Evolutionary conservation across 2,329 filamentous ascomycete genomes (phyloP).

Genomic region (Cordyceps tenuipes): DNA sequence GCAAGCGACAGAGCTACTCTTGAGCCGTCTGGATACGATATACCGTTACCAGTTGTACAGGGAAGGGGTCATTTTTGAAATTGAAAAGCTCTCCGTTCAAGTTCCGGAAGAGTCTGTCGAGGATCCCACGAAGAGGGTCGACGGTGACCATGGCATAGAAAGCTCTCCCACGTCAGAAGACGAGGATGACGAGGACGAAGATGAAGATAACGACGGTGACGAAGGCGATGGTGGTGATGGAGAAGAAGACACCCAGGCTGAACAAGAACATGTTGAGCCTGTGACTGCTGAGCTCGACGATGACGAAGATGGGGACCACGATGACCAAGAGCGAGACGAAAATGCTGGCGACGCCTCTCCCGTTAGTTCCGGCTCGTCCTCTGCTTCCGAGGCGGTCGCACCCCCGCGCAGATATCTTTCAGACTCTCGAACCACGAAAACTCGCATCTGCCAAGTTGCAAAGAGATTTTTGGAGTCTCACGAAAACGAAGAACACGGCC

Average conservation of each 20-base stretch:
- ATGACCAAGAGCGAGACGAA: conserved; percentile 35
- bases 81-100: conserved; percentile 64
- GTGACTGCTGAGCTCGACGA: conserved; percentile 39
- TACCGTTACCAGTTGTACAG: conserved; percentile 97
- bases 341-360: conserved; percentile 54
- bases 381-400: conserved; percentile 52
- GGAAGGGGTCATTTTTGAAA: conserved; percentile 90
- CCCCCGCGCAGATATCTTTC: conserved; percentile 40
- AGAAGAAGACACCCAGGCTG: conserved; percentile 29
- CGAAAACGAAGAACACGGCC: conserved; percentile 65
- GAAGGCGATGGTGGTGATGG: conserved; percentile 21
- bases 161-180: neutral
- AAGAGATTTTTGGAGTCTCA: conserved; percentile 78
- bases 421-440: conserved; percentile 45
- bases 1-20: conserved; percentile 79
- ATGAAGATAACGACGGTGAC: conserved; percentile 19
- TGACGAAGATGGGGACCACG: conserved; percentile 47
- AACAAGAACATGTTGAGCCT: conserved; percentile 40
- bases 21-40: conserved; percentile 74
- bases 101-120: conserved; percentile 23
- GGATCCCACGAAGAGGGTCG: conserved; percentile 11
- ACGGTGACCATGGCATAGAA: neutral
- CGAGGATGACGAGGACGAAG: conserved; percentile 12
- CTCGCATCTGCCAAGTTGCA: conserved; percentile 67
- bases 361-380: conserved; percentile 57